Evolutionary conservation across 176 grass and related monocot species (phyloP).

Genomic region (Carex scoparia): DNA sequence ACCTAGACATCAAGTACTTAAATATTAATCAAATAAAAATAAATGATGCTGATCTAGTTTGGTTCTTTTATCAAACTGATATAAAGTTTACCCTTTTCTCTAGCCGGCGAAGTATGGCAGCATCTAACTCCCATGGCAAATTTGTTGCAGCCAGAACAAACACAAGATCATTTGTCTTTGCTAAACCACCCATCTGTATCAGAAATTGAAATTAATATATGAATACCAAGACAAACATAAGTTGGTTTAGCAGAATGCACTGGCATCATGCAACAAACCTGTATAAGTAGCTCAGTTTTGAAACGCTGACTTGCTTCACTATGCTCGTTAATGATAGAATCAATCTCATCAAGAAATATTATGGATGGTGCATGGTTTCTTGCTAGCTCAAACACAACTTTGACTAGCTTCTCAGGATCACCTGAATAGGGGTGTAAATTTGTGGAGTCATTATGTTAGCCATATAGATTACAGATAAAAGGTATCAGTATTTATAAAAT

Average conservation of each 20-base stretch:
- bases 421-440: constrained; percentile 31
- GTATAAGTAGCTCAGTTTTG: constrained; percentile 91
- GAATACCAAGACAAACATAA: background rate
- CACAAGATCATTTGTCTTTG: constrained; percentile 82
- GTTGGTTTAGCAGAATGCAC: background rate
- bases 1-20: background rate
- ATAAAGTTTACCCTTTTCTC: constrained; percentile 60
- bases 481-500: background rate
- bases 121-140: constrained; percentile 93
- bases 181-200: constrained; percentile 90
- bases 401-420: constrained; percentile 95
- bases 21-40: background rate
- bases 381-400: constrained; percentile 93
- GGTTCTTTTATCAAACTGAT: background rate
- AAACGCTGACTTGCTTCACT: constrained; percentile 86
- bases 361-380: constrained; percentile 91
- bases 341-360: constrained; percentile 98
- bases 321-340: constrained; percentile 84
- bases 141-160: constrained; percentile 97
- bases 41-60: background rate
- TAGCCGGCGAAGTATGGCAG: constrained; percentile 81
- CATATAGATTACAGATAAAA: background rate
- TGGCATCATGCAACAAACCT: constrained; percentile 32
- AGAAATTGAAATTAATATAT: constrained; percentile 24
- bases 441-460: background rate